These are phyloP conservation scores for Fusarium fujikuroi DNA, from an alignment of 2,329 filamentous ascomycete species.

Conservation along the genomic window DNA sequence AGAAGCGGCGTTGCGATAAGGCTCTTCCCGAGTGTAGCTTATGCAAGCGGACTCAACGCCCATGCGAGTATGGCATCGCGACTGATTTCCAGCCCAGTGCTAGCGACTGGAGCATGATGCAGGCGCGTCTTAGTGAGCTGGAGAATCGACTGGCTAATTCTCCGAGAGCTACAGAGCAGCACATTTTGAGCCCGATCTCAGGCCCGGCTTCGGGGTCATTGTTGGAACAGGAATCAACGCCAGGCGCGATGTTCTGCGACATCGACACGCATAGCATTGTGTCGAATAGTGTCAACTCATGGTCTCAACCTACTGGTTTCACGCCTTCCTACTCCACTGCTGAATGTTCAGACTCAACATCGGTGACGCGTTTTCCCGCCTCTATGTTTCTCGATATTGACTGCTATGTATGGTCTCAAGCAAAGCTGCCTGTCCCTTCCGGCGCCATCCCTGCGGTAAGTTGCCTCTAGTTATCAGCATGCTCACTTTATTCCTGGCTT, in stretches of 20 bases:
- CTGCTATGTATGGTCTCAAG: neutral
- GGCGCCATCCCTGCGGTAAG: neutral
- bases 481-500: neutral
- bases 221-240: neutral
- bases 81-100: neutral
- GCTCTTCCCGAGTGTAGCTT: neutral
- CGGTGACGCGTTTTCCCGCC: neutral
- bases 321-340: neutral
- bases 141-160: neutral
- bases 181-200: neutral
- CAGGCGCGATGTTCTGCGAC: neutral
- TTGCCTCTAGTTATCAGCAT: no score
- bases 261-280: neutral
- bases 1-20: neutral
- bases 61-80: neutral
- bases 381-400: neutral
- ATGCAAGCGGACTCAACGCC: neutral
- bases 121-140: neutral
- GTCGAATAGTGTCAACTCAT: neutral
- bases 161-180: neutral
- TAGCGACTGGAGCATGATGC: neutral
- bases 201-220: neutral
- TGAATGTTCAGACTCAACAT: rapidly evolving
- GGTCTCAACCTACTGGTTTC: neutral
- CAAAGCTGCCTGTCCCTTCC: neutral